Conservation (phyloP, 352 stramenopile species). For the Pythium phragmiticola region DNA sequence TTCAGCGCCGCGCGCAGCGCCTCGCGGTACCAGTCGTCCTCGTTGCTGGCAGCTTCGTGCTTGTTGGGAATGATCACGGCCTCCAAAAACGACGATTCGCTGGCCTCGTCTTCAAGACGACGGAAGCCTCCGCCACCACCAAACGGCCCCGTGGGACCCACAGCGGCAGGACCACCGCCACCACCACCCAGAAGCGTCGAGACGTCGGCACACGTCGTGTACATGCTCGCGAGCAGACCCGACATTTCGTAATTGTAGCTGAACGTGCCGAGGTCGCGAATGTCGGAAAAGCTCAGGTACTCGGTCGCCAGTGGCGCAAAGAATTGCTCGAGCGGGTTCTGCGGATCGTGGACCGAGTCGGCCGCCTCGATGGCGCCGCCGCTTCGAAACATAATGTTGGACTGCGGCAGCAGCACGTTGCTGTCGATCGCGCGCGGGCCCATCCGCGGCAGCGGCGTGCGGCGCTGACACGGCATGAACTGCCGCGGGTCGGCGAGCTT, state of each 20-base stretch:
- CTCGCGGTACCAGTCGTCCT: conserved; percentile 49
- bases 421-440: conserved; percentile 33
- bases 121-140: conserved; percentile 9
- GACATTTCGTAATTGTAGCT: conserved; percentile 89
- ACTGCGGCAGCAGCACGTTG: conserved; percentile 62
- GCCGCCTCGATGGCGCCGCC: conserved; percentile 41
- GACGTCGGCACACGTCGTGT: conserved; percentile 62
- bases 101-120: conserved; percentile 18
- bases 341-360: conserved; percentile 51
- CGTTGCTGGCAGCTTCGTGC: conserved; percentile 19
- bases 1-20: conserved; percentile 44
- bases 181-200: conserved; percentile 31
- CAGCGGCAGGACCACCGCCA: conserved; percentile 20
- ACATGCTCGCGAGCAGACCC: conserved; percentile 70
- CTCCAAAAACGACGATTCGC: conserved; percentile 44
- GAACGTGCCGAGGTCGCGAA: conserved; percentile 66
- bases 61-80: conserved; percentile 63
- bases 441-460: conserved; percentile 26
- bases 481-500: conserved; percentile 63
- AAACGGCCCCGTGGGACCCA: background rate
- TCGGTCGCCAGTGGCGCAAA: conserved; percentile 56
- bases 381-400: conserved; percentile 46
- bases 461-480: conserved; percentile 57
- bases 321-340: conserved; percentile 52
- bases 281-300: conserved; percentile 72